Evolutionary conservation across 108 stramenopile genomes (phyloP).

Genomic region (Parmales sp.): DNA sequence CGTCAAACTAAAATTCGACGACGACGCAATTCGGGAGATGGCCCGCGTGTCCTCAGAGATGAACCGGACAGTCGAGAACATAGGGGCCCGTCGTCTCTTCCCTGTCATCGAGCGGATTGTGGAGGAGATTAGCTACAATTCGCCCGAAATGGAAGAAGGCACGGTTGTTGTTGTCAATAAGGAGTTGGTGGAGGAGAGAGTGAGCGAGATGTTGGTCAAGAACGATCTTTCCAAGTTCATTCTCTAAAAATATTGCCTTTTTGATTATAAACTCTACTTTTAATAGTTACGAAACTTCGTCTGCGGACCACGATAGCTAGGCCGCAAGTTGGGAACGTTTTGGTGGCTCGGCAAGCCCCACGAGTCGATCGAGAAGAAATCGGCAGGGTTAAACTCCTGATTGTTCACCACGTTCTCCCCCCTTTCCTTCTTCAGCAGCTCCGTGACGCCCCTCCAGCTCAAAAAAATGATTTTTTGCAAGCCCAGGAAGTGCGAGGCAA

Average conservation of each 20-base stretch:
- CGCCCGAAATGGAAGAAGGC: constrained; percentile 76
- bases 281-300: background rate
- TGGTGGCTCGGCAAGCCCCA: background rate
- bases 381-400: background rate
- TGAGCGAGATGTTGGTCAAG: constrained; percentile 62
- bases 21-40: constrained; percentile 93
- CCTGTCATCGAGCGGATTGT: constrained; percentile 95
- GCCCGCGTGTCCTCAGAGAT: constrained; percentile 80
- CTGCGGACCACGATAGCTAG: background rate
- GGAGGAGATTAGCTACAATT: constrained; percentile 90
- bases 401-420: background rate
- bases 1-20: constrained; percentile 79
- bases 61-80: constrained; percentile 97
- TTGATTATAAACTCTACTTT: background rate
- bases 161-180: constrained; percentile 58
- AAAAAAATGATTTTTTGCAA: constrained; percentile 1
- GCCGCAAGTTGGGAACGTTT: background rate
- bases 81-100: constrained; percentile 93
- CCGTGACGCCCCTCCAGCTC: background rate
- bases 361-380: background rate
- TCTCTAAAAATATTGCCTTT: constrained; percentile 77
- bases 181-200: constrained; percentile 64
- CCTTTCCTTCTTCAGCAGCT: background rate
- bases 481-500: background rate
- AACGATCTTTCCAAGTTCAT: constrained; percentile 89